phyloP scores from a whole-genome alignment of 1,139 yeast genomes.

The Magnusiomyces suaveolens region DNA sequence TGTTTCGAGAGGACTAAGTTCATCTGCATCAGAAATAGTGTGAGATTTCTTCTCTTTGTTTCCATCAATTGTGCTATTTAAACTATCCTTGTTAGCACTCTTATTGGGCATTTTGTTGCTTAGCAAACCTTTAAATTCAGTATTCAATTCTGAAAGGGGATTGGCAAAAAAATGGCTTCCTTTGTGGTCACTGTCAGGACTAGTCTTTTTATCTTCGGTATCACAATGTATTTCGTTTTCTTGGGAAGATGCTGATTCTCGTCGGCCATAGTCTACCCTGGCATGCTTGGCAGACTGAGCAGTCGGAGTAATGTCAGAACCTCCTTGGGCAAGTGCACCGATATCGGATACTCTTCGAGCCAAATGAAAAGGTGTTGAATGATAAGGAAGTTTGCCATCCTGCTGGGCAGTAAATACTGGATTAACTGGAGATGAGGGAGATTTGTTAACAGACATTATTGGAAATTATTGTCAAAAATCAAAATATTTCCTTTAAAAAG shows the following conservation, averaged over 20 bases:
- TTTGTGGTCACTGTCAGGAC: not conserved
- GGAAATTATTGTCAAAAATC: not conserved
- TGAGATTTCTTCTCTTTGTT: too few species aligned
- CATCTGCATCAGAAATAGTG: too few species aligned
- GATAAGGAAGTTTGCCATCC: not conserved
- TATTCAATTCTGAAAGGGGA: too few species aligned
- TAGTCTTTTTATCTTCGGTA: not conserved
- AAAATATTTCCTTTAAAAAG: not conserved
- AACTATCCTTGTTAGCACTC: too few species aligned
- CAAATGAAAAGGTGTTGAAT: not conserved
- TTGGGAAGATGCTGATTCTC: not conserved
- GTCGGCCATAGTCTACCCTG: not conserved
- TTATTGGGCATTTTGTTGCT: too few species aligned
- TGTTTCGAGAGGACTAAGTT: too few species aligned
- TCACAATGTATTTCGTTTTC: not conserved
- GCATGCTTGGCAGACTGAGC: not conserved
- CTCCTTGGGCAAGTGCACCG: slow-evolving; percentile 2
- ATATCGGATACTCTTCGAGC: slow-evolving; percentile 1
- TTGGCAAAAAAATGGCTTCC: not conserved
- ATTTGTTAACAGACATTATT: not conserved
- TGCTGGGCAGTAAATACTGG: not conserved
- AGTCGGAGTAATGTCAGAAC: not conserved
- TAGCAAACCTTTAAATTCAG: too few species aligned
- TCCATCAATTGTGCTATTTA: too few species aligned
- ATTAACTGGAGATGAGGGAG: not conserved